A percentile compares a stretch with the other conserved stretches of the same genome.
These are phyloP conservation scores for Alternaria gansuensis DNA, from an alignment of 2,329 filamentous ascomycete species.

Conservation along the genomic window DNA sequence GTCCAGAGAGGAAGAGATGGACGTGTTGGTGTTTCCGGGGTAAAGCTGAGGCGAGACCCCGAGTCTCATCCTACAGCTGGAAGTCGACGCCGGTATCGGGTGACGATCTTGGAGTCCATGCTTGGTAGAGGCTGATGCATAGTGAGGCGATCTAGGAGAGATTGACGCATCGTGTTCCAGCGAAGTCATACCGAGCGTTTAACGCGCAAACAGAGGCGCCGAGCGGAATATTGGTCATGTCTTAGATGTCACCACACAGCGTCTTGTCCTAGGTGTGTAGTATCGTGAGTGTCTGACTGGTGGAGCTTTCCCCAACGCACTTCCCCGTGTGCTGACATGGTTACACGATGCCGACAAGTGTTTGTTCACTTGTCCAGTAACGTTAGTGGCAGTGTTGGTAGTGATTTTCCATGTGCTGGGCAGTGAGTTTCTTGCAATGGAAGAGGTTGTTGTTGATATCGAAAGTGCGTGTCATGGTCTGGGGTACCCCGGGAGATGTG, in stretches of 20 bases:
- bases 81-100: conserved; percentile 1
- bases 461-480: conserved; percentile 12
- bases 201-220: background rate
- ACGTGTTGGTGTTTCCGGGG: background rate
- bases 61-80: background rate
- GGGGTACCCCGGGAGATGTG: conserved; percentile 18
- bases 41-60: conserved; percentile 1
- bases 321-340: background rate
- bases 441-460: conserved; percentile 8
- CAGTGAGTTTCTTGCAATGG: background rate
- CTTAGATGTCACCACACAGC: background rate
- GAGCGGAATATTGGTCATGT: background rate
- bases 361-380: background rate
- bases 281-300: background rate
- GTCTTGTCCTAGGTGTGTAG: background rate
- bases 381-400: background rate
- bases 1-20: background rate
- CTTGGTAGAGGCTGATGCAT: background rate
- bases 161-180: background rate
- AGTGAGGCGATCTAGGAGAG: conserved; percentile 7
- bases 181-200: conserved; percentile 2
- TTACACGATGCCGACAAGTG: conserved; percentile 1
- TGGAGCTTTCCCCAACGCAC: background rate
- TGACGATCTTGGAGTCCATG: background rate
- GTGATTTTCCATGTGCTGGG: conserved; percentile 2